These are phyloP conservation scores for Fallopia convolvulus DNA, from an alignment of 148 eudicot species.

Conservation along the genomic window DNA sequence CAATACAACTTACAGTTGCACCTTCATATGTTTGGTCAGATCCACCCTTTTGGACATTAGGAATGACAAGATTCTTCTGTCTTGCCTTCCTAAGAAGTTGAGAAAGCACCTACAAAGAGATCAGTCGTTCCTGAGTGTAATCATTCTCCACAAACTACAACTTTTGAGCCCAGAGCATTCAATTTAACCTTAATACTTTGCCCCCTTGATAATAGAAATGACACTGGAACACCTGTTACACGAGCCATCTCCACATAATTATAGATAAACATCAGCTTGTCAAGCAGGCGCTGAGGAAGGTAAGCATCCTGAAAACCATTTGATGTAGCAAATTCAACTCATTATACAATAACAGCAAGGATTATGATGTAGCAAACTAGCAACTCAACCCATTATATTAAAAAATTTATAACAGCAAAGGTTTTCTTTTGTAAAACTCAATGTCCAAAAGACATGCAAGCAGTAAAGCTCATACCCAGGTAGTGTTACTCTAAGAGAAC, in stretches of 20 bases:
- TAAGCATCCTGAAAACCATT: constrained; percentile 77
- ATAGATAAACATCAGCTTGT: constrained; percentile 93
- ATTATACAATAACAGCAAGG: not conserved
- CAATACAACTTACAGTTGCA: constrained; percentile 73
- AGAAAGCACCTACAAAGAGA: constrained; percentile 76
- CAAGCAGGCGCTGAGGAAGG: constrained; percentile 97
- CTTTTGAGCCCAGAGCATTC: not conserved
- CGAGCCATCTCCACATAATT: constrained; percentile 99
- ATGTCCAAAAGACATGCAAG: not conserved
- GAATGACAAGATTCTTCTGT: constrained; percentile 83
- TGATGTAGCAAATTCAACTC: not conserved
- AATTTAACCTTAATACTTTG: constrained; percentile 88
- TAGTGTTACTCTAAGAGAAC: not conserved
- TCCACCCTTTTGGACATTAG: constrained; percentile 86
- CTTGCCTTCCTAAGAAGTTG: constrained; percentile 93
- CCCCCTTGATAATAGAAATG: constrained; percentile 96
- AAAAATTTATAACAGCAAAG: not conserved
- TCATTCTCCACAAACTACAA: not conserved
- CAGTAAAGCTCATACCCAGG: not conserved
- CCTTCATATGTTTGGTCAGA: constrained; percentile 97
- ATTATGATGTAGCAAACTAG: not conserved
- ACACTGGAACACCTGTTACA: constrained; percentile 97
- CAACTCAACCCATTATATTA: not conserved
- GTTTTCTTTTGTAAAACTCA: not conserved
- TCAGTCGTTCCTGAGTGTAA: not conserved